These are phyloP conservation scores for Rosa rugosa DNA, from an alignment of 306 rosid genomes.

Conservation along the genomic window DNA sequence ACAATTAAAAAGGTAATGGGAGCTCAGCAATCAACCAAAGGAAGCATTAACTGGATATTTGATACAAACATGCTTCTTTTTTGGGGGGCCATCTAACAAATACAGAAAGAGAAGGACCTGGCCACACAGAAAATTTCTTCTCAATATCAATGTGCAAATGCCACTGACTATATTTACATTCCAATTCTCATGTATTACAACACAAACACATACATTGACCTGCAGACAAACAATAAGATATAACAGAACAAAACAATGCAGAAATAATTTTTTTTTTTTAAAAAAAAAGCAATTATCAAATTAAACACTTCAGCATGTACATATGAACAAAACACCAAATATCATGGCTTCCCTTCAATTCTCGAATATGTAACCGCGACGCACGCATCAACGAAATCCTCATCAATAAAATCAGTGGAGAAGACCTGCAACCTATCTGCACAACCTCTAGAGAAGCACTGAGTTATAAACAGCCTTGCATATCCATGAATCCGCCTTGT, in stretches of 20 bases:
- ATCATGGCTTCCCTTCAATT: constrained; percentile 59
- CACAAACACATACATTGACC: neutral
- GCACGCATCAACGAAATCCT: constrained; percentile 84
- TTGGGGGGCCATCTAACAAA: neutral
- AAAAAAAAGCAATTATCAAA: neutral
- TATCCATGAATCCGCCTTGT: constrained; percentile 65
- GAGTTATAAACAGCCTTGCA: constrained; percentile 67
- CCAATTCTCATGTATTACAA: neutral
- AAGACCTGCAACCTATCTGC: constrained; percentile 66
- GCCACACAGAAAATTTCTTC: neutral
- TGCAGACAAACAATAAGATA: neutral
- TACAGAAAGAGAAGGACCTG: neutral
- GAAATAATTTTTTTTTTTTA: too few species aligned
- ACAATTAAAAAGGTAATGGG: neutral
- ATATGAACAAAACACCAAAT: neutral
- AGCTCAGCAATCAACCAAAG: neutral
- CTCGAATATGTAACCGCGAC: constrained; percentile 72
- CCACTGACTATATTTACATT: neutral
- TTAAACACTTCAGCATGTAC: neutral
- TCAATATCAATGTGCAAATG: neutral
- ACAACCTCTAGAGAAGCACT: constrained; percentile 44
- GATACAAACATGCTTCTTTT: neutral
- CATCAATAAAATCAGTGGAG: constrained; percentile 77
- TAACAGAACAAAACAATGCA: neutral
- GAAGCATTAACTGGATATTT: too few species aligned